Base-by-base conservation (phyloP, 139 green algal species). In the Mesotaenium endlicherianum region DNA sequence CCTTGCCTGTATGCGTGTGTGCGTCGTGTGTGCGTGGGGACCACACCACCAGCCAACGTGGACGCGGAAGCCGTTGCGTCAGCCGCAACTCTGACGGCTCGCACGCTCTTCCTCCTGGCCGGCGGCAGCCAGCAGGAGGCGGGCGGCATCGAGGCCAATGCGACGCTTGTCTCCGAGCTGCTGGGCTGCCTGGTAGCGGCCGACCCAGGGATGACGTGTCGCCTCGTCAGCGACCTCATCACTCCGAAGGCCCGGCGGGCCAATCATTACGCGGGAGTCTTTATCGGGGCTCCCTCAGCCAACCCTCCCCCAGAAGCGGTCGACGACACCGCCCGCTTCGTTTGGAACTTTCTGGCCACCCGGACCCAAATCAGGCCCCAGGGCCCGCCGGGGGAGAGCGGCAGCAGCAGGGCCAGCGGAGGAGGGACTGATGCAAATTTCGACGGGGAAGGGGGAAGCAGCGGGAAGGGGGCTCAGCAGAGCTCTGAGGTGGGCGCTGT, bases 321-420 rank as follows among this genome's bases (percentile, higher is more conserved):
- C 57, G 17, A 71, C 36, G 77, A 84, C 34, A 84, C 77, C 31
- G 20, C 58, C 40, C 16, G 77, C 8, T 84, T 84, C 4, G 34
- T 76, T 1, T 84, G 58, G 57, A 84, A 84, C 31, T 84, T 84
- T n/a, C 44, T 84, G 30, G 77, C 77, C 30, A 55, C 79, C 20
- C 4, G 34, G 68, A 84, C 77, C 3, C n/a, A n/a, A n/a, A n/a
- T n/a, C n/a, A n/a, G 53, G 26, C 20, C 26, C 26, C 26, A 64
- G 53, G 53, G 26, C n/a, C 8, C 26, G 6, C 6, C 64, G 6
- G 49, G 71, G 30, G 42, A 69, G 36, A 70, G n/a, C n/a, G 6
- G 43, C 31, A 69, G 36, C 26, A 79, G 36, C 5, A 43, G 34
- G 36, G 2, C 30, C 26, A 79, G 70, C 5, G 39, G 70, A 41